Conservation (phyloP, 495 filamentous ascomycete species). For the Penicillium canariense region DNA sequence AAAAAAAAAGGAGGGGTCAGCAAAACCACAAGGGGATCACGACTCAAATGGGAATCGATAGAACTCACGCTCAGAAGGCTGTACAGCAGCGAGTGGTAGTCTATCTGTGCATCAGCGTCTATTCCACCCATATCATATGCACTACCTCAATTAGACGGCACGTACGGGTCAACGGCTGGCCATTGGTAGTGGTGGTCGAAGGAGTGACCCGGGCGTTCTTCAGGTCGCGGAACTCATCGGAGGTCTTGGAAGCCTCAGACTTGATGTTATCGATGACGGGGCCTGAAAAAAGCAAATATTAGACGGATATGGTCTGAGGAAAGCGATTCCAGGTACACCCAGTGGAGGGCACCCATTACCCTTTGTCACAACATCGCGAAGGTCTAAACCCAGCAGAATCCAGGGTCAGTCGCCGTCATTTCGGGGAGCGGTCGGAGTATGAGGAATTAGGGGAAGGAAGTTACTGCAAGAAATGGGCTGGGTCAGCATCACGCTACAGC, state of each 20-base stretch:
- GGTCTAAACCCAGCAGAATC: constrained; percentile 19
- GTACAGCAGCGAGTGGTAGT: constrained; percentile 95
- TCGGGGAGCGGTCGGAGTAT: neutral
- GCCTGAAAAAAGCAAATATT: constrained; percentile 47
- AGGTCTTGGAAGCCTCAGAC: constrained; percentile 67
- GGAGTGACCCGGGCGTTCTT: constrained; percentile 68
- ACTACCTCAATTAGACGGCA: constrained; percentile 2
- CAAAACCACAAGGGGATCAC: constrained; percentile 1
- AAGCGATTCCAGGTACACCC: neutral
- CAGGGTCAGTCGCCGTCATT: constrained; percentile 23
- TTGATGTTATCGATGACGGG: constrained; percentile 77
- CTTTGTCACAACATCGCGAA: constrained; percentile 30
- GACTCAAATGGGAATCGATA: constrained; percentile 4
- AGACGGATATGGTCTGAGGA: constrained; percentile 28
- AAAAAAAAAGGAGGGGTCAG: constrained; percentile 25
- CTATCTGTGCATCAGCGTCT: constrained; percentile 30
- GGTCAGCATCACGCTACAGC: constrained; percentile 15
- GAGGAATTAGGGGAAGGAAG: neutral
- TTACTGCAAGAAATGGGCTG: constrained; percentile 6
- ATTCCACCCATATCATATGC: neutral
- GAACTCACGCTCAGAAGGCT: constrained; percentile 71
- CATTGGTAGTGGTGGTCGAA: constrained; percentile 66
- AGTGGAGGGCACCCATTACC: constrained; percentile 22
- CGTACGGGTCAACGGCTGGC: constrained; percentile 81
- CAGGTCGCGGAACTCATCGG: constrained; percentile 71